phyloP scores from a whole-genome alignment of 257 asterid genomes.

The Galeopsis tetrahit region DNA sequence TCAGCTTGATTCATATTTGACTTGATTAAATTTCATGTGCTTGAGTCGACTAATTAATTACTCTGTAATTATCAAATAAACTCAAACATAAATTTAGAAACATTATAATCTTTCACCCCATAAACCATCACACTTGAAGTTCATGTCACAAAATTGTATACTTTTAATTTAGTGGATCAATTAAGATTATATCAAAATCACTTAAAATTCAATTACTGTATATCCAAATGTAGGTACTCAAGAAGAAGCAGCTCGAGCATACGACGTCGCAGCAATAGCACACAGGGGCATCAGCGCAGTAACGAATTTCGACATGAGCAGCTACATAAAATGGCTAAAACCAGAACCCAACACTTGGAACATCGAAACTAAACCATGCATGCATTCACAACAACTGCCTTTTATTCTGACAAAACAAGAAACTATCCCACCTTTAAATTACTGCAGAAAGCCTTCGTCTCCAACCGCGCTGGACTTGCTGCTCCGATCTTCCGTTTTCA shows the following conservation, averaged over 20 bases:
- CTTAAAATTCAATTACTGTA: neutral
- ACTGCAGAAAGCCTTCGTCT: slow-evolving; percentile 30
- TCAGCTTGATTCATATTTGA: too few relatives aligned
- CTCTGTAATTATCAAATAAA: too few relatives aligned
- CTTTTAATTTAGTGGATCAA: too few relatives aligned
- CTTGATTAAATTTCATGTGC: too few relatives aligned
- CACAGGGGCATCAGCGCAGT: slow-evolving; percentile 50
- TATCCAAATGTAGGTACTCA: slow-evolving; percentile 44
- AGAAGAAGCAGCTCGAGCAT: slow-evolving; percentile 60
- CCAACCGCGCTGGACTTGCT: slow-evolving; percentile 38
- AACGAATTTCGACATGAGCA: slow-evolving; percentile 53
- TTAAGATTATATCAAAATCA: too few relatives aligned
- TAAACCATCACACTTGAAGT: neutral
- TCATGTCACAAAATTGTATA: too few relatives aligned
- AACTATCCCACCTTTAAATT: slow-evolving; percentile 26
- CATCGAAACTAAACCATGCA: slow-evolving; percentile 3
- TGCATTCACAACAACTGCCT: too few relatives aligned
- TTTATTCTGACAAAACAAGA: slow-evolving; percentile 35
- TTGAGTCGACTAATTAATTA: too few relatives aligned
- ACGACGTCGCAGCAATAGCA: slow-evolving; percentile 53
- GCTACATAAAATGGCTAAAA: slow-evolving; percentile 46
- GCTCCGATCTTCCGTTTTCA: slow-evolving; percentile 35
- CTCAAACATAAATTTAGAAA: too few relatives aligned
- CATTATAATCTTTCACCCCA: too few relatives aligned
- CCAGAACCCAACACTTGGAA: slow-evolving; percentile 32